phyloP scores from a whole-genome alignment of 345 rosid genomes.

The Eucalyptus marginata region DNA sequence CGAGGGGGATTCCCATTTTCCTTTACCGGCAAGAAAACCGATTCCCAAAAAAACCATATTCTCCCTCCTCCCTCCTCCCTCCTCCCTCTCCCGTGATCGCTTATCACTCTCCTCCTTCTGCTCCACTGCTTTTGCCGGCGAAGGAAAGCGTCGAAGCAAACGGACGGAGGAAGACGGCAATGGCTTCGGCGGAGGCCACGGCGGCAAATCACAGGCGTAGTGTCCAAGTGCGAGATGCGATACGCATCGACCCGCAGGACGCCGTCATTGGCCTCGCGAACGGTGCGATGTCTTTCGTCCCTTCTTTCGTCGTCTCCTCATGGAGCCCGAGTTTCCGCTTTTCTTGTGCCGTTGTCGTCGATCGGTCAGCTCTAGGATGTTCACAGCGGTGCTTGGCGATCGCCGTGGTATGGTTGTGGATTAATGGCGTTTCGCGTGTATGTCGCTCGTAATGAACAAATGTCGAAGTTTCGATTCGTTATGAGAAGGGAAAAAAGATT shows the following conservation, averaged over 20 bases:
- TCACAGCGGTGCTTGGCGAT: not conserved
- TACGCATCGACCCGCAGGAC: not conserved
- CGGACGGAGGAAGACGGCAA: not conserved
- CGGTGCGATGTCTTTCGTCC: not conserved
- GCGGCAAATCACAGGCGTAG: slow-evolving; percentile 22
- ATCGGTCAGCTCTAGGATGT: not conserved
- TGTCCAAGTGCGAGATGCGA: slow-evolving; percentile 32
- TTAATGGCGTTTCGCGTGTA: not conserved
- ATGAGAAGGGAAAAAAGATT: not conserved
- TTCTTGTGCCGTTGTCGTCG: not conserved
- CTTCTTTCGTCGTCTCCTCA: not conserved
- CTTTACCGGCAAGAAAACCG: too few species aligned
- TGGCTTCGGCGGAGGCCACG: not conserved
- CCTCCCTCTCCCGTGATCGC: too few species aligned
- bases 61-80: too few species aligned
- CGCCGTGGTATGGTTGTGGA: not conserved
- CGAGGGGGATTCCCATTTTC: too few species aligned
- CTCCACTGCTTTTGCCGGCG: not conserved
- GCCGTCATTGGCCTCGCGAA: too few species aligned
- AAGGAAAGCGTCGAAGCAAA: not conserved
- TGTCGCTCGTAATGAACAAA: not conserved
- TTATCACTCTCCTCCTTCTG: not conserved
- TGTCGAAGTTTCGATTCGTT: too few species aligned
- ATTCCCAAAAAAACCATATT: too few species aligned
- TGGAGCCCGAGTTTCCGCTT: not conserved